Percentiles rank a stretch among this genome's conserved stretches.
phyloP scores from a whole-genome alignment of 2,329 filamentous ascomycete genomes.

The Orbilia ellipsospora region DNA sequence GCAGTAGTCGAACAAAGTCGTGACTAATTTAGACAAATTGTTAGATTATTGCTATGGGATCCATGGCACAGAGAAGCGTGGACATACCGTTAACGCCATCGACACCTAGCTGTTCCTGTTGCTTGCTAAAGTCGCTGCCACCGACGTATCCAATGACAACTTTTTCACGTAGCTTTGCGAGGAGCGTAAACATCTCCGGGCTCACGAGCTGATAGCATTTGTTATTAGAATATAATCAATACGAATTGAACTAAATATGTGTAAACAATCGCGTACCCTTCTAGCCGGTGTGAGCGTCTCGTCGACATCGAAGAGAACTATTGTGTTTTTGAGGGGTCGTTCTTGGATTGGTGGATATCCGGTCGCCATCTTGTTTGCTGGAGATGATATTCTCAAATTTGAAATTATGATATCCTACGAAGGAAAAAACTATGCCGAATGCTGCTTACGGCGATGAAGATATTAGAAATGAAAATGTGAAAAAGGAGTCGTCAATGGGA shows the following conservation, averaged over 20 bases:
- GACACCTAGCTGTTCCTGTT: slow-evolving; percentile 89
- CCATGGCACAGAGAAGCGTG: slow-evolving; percentile 60
- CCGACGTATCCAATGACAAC: slow-evolving; percentile 92
- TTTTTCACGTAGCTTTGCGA: slow-evolving; percentile 83
- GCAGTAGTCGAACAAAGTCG: slow-evolving; percentile 93
- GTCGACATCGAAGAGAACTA: slow-evolving; percentile 96
- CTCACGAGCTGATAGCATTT: slow-evolving; percentile 69
- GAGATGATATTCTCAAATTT: too few species aligned
- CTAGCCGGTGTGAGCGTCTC: slow-evolving; percentile 87
- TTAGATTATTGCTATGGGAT: slow-evolving; percentile 64
- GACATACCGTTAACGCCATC: slow-evolving; percentile 57
- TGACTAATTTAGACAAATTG: slow-evolving; percentile 67
- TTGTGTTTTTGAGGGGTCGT: slow-evolving; percentile 89
- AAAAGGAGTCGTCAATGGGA: too few species aligned
- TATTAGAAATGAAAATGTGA: too few species aligned
- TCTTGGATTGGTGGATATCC: slow-evolving; percentile 62
- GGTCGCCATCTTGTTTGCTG: background rate
- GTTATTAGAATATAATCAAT: slow-evolving; percentile 36
- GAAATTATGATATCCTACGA: too few species aligned
- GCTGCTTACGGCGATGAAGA: too few species aligned
- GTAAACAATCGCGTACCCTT: slow-evolving; percentile 68
- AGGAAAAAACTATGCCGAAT: too few species aligned
- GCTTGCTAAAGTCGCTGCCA: slow-evolving; percentile 89
- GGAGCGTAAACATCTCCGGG: slow-evolving; percentile 83
- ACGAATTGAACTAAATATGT: slow-evolving; percentile 1